Evolutionary conservation across 2,329 filamentous ascomycete genomes (phyloP).

Genomic region (Helminthosporium solani): DNA sequence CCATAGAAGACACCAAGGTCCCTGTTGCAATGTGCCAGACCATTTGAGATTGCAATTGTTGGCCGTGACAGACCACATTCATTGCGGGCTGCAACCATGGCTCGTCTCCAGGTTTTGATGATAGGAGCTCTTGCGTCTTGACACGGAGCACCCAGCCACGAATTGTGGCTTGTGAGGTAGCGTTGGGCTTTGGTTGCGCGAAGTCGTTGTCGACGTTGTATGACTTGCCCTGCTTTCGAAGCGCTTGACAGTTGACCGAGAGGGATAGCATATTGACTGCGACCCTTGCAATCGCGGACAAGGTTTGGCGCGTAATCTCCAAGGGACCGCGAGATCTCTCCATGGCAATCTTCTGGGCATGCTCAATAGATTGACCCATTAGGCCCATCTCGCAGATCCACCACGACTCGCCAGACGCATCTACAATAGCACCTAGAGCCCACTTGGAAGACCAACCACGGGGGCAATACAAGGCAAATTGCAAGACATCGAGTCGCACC

Average conservation of each 20-base stretch:
- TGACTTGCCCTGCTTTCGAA: constrained; percentile 24
- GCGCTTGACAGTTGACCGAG: constrained; percentile 27
- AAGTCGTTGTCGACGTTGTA: constrained; percentile 23
- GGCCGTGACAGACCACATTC: constrained; percentile 34
- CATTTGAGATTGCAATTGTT: constrained; percentile 27
- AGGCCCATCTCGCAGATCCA: constrained; percentile 37
- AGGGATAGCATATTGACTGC: constrained; percentile 41
- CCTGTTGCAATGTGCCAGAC: constrained; percentile 46
- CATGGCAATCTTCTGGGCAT: constrained; percentile 32
- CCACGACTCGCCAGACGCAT: constrained; percentile 39
- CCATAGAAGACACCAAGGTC: constrained; percentile 38
- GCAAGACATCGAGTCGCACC: constrained; percentile 61
- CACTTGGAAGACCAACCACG: constrained; percentile 71
- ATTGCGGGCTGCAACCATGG: constrained; percentile 33
- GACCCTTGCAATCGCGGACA: constrained; percentile 41
- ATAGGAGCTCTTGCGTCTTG: constrained; percentile 30
- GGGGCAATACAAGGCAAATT: constrained; percentile 69
- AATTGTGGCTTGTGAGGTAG: constrained; percentile 8
- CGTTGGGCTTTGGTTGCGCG: constrained; percentile 8
- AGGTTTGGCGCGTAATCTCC: constrained; percentile 26
- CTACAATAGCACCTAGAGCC: constrained; percentile 62
- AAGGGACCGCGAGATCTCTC: constrained; percentile 20
- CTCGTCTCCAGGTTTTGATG: constrained; percentile 18
- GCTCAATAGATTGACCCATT: constrained; percentile 23
- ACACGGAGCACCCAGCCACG: constrained; percentile 34